A percentile compares a stretch with the other conserved stretches of the same genome.
phyloP scores from a whole-genome alignment of 2,329 filamentous ascomycete species.

The Calonectria montana region DNA sequence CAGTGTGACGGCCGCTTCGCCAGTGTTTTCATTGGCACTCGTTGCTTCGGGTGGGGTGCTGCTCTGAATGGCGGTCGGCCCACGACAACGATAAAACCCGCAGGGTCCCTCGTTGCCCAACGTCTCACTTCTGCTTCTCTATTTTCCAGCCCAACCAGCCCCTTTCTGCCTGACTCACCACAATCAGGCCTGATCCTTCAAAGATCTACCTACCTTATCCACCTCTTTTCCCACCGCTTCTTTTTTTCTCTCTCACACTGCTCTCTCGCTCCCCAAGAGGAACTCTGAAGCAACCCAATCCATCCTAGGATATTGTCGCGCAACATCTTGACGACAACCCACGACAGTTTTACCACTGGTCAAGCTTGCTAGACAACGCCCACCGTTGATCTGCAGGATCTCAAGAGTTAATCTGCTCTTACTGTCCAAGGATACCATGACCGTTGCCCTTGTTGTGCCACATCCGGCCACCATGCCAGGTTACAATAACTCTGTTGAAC shows the following conservation, averaged over 20 bases:
- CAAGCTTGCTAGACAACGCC: conserved; percentile 43
- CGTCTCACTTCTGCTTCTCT: conserved; percentile 42
- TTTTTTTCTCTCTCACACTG: conserved; percentile 29
- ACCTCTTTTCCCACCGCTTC: conserved; percentile 36
- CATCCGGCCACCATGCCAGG: conserved; percentile 64
- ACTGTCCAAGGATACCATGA: conserved; percentile 59
- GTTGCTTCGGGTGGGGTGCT: conserved; percentile 39
- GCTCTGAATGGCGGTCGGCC: conserved; percentile 41
- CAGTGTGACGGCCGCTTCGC: conserved; percentile 56
- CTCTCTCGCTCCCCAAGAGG: conserved; percentile 31
- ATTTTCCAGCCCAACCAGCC: conserved; percentile 52
- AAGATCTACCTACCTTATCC: conserved; percentile 37
- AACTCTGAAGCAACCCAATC: conserved; percentile 36
- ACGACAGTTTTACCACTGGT: conserved; percentile 42
- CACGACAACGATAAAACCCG: conserved; percentile 60
- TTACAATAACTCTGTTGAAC: conserved; percentile 63
- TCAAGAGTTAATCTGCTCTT: conserved; percentile 45
- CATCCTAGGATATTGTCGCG: conserved; percentile 44
- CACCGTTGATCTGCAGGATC: conserved; percentile 44
- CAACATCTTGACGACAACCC: conserved; percentile 40
- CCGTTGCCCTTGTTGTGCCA: conserved; percentile 59
- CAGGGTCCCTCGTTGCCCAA: conserved; percentile 59
- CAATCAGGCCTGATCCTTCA: conserved; percentile 38
- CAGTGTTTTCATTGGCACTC: conserved; percentile 40
- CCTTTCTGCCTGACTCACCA: conserved; percentile 52